Percentiles rank a stretch among this genome's conserved stretches.
Evolutionary conservation across 495 filamentous ascomycete genomes (phyloP).

Genomic region (Penicillium pancosmium): DNA sequence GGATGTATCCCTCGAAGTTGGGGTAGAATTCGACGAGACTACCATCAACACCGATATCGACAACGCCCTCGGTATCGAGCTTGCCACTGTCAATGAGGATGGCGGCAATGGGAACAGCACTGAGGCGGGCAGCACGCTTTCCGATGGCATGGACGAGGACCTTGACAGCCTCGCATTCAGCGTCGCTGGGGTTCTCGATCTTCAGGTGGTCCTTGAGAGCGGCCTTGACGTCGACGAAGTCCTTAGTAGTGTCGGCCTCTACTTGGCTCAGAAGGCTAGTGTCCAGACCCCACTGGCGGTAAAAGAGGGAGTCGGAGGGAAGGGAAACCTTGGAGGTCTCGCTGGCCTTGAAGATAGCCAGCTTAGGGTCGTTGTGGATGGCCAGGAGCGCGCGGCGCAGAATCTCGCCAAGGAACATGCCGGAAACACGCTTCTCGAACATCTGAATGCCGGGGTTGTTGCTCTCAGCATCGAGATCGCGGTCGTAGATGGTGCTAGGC

Average conservation of each 20-base stretch:
- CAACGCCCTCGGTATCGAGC: constrained; percentile 61
- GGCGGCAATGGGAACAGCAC: constrained; percentile 82
- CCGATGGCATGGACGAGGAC: constrained; percentile 80
- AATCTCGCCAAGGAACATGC: constrained; percentile 98
- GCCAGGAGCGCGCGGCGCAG: constrained; percentile 73
- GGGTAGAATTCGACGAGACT: constrained; percentile 91
- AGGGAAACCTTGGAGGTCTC: constrained; percentile 72
- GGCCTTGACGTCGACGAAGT: constrained; percentile 66
- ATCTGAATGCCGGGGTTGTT: constrained; percentile 96
- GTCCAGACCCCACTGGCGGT: constrained; percentile 85
- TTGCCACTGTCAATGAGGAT: constrained; percentile 75
- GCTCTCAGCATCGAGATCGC: constrained; percentile 72
- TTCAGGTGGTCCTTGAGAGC: constrained; percentile 75
- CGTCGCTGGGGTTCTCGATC: constrained; percentile 66
- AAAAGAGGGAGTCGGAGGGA: constrained; percentile 63
- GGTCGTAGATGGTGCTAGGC: constrained; percentile 84
- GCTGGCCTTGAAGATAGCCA: constrained; percentile 70
- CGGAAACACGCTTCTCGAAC: constrained; percentile 97
- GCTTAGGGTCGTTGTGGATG: constrained; percentile 60
- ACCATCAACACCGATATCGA: constrained; percentile 92
- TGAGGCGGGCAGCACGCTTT: constrained; percentile 84
- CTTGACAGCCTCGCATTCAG: constrained; percentile 84
- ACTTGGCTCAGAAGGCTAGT: constrained; percentile 82
- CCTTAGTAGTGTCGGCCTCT: constrained; percentile 69
- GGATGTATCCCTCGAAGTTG: constrained; percentile 77